Evolutionary conservation across 2,329 filamentous ascomycete genomes (phyloP).

Genomic region (Aspergillus ochraceus): DNA sequence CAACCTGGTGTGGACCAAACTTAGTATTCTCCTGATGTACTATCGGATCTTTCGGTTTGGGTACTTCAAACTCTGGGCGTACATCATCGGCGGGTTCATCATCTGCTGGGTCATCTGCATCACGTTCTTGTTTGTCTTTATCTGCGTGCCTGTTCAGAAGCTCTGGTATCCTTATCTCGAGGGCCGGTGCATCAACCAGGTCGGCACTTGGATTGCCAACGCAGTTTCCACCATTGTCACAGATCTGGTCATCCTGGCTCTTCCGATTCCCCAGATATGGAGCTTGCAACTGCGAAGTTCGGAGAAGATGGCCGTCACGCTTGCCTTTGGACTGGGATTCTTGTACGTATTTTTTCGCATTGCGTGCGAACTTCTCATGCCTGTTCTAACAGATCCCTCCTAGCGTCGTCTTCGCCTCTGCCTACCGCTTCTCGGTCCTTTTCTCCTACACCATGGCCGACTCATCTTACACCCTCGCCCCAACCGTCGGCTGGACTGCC

Average conservation of each 20-base stretch:
- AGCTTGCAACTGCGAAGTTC: slow-evolving; percentile 24
- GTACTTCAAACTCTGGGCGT: slow-evolving; percentile 30
- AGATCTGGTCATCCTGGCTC: slow-evolving; percentile 25
- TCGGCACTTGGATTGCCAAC: slow-evolving; percentile 29
- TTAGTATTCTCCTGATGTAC: slow-evolving; percentile 29
- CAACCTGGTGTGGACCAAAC: slow-evolving; percentile 31
- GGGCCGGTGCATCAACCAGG: slow-evolving; percentile 29
- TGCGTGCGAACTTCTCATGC: neutral
- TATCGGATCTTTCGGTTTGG: slow-evolving; percentile 29
- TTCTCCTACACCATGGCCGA: slow-evolving; percentile 24
- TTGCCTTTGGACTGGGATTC: slow-evolving; percentile 26
- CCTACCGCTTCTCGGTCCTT: slow-evolving; percentile 28
- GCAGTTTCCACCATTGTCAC: slow-evolving; percentile 24
- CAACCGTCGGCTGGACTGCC: slow-evolving; percentile 28
- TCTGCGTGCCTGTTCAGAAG: slow-evolving; percentile 30
- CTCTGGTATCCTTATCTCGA: slow-evolving; percentile 27
- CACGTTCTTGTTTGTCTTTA: slow-evolving; percentile 30
- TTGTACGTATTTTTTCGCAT: slow-evolving; percentile 16
- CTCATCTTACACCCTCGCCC: slow-evolving; percentile 29
- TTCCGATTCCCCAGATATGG: slow-evolving; percentile 30
- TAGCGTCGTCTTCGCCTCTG: slow-evolving; percentile 29
- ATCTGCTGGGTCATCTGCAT: slow-evolving; percentile 28
- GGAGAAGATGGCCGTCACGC: slow-evolving; percentile 21
- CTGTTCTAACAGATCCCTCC: neutral
- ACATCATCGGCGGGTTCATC: slow-evolving; percentile 26